Conservation (phyloP, 176 grass and related monocot genomes). For the Avena eriantha region DNA sequence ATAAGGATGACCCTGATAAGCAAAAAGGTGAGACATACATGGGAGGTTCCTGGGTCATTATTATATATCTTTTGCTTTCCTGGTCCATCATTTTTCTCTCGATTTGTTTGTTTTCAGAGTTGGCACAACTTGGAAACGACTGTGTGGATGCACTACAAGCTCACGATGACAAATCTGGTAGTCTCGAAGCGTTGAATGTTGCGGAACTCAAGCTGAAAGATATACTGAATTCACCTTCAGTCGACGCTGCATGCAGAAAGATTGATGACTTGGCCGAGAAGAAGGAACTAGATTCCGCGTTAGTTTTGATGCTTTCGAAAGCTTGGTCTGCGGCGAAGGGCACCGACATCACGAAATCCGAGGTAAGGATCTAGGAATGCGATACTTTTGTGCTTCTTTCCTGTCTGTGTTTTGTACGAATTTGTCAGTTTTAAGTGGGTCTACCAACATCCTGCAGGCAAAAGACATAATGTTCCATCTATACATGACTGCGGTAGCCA, state of each 20-base stretch:
- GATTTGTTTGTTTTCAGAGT: conserved; percentile 52
- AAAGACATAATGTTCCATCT: conserved; percentile 60
- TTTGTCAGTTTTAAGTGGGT: conserved; percentile 15
- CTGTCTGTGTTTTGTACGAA: background rate
- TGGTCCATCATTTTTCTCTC: background rate
- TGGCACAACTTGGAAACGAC: conserved; percentile 76
- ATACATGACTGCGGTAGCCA: too few species aligned
- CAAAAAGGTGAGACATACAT: conserved; percentile 67
- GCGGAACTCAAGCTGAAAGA: conserved; percentile 82
- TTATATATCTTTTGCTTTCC: background rate
- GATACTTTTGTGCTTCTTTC: background rate
- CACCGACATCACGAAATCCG: conserved; percentile 25
- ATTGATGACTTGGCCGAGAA: conserved; percentile 86
- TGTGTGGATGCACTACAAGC: conserved; percentile 79
- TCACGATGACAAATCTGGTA: conserved; percentile 69
- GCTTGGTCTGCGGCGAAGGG: conserved; percentile 94
- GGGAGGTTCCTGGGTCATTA: background rate
- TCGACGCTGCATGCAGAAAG: conserved; percentile 75
- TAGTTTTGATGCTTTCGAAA: conserved; percentile 77
- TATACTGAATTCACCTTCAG: conserved; percentile 74
- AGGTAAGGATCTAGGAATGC: conserved; percentile 43
- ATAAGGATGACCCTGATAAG: conserved; percentile 60
- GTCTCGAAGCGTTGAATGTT: conserved; percentile 62
- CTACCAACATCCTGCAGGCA: conserved; percentile 48
- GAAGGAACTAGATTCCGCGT: conserved; percentile 77